Base-by-base conservation (phyloP, 148 eudicot species). In the Agrostemma githago region DNA sequence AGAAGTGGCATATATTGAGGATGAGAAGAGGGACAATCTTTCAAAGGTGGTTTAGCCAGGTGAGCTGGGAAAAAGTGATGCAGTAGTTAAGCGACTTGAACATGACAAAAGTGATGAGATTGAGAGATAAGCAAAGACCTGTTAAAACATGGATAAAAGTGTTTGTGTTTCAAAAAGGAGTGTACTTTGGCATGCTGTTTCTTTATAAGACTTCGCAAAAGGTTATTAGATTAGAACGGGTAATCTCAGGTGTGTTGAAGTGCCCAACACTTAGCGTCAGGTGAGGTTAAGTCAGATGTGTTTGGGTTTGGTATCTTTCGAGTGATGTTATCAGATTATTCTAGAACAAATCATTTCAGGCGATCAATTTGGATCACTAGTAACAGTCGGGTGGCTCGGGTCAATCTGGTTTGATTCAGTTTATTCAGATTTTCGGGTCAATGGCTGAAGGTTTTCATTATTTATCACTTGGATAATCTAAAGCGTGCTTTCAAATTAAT, bases 101-200 rank as follows among this genome's bases (percentile, higher is more conserved):
- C 40, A 42, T 64, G 41, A 44, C 68, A 64, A 64, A 48, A 39
- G 8, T 64, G 43, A 64, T 14, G 68, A 65, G 44, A 65, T n/a
- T 39, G 44, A 14, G 21, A 20, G 46, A 65, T 65, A 39, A 40
- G 42, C 37, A 43, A 63, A 11, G 41, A 40, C 44, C 46, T 39
- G 39, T 39, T 19, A 65, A 65, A 65, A 65, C 46, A 39, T 12
- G 56, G 56, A 51, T 51, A 51, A 51, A 51, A 15, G 56, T 51
- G 16, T 10, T 51, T 12, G 4, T 40, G 7, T 65, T 65, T 40
- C 21, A 39, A 65, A 65, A 65, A 16, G 68, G 20, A 26, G 48
- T 5, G 46, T 14, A 6, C 16, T 65, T 65, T 65, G 17, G 0
- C 68, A 65, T 39, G 68, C 68, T 37, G 4, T 65, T 51, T 15